phyloP scores from a whole-genome alignment of 768 basidiomycete species.

The Tephrocybe sp. region DNA sequence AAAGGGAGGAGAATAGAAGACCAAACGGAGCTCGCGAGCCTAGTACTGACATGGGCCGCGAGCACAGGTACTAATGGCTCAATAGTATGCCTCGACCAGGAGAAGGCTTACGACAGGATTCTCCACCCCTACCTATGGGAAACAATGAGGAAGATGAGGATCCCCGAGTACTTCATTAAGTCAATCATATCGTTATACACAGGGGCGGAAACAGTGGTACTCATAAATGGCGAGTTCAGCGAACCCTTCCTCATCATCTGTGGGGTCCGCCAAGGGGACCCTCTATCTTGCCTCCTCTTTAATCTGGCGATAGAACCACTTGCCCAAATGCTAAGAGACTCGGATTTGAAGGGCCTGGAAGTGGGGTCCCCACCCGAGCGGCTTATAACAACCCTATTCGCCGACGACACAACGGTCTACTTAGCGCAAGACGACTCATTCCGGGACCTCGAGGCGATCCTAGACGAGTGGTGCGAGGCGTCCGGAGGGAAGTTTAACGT shows the following conservation, averaged over 20 bases:
- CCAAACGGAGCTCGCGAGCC: constrained; percentile 3
- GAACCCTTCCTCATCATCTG: neutral
- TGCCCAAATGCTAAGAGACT: constrained; percentile 26
- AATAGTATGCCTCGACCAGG: constrained; percentile 6
- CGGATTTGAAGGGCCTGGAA: constrained; percentile 25
- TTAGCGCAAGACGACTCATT: constrained; percentile 28
- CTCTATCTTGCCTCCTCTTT: constrained; percentile 40
- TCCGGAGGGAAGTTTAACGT: too few species aligned
- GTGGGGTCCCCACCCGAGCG: constrained; percentile 18
- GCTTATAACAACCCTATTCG: constrained; percentile 34
- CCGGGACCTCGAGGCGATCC: constrained; percentile 21
- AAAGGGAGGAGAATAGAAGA: too few species aligned
- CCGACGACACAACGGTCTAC: constrained; percentile 37
- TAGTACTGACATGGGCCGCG: neutral
- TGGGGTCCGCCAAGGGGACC: constrained; percentile 31
- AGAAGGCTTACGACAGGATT: too few species aligned
- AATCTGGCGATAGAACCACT: constrained; percentile 43
- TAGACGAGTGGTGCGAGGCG: constrained; percentile 37
- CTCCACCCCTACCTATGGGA: constrained; percentile 7
- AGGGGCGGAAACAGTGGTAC: constrained; percentile 2
- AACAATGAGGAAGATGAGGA: neutral
- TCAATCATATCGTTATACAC: constrained; percentile 14
- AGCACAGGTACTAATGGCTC: neutral
- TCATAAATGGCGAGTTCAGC: constrained; percentile 12
- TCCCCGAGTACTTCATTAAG: constrained; percentile 16